A percentile compares a stretch with the other conserved stretches of the same genome.
Evolutionary conservation across 768 basidiomycete genomes (phyloP).

Genomic region (Boletus barrowsii): DNA sequence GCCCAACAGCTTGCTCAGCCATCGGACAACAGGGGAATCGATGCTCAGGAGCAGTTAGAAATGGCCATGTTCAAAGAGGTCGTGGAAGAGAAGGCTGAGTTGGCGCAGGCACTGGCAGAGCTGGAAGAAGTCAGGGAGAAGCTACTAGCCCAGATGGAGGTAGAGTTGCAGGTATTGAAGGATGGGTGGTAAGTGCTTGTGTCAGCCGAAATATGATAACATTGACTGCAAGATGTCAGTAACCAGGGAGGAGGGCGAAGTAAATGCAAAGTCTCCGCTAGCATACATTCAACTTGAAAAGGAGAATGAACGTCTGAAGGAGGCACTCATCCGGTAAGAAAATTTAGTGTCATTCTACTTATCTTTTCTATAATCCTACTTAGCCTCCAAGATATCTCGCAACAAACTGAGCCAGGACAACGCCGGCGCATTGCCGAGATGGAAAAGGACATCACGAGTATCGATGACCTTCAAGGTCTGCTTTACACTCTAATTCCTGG

Average conservation of each 20-base stretch:
- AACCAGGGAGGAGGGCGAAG: conserved; percentile 28
- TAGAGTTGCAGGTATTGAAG: conserved; percentile 79
- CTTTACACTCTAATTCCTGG: background rate
- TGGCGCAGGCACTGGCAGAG: conserved; percentile 72
- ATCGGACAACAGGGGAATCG: conserved; percentile 66
- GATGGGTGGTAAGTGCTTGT: conserved; percentile 41
- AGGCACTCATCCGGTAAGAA: conserved; percentile 79
- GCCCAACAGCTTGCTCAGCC: conserved; percentile 70
- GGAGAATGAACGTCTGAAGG: conserved; percentile 93
- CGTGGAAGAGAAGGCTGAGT: conserved; percentile 88
- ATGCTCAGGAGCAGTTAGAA: conserved; percentile 88
- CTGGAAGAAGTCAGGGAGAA: conserved; percentile 77
- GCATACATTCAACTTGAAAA: conserved; percentile 88
- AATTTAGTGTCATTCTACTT: background rate
- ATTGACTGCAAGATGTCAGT: conserved; percentile 14
- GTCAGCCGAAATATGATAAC: background rate
- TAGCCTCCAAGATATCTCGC: conserved; percentile 84
- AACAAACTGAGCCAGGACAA: conserved; percentile 85
- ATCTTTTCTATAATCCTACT: background rate
- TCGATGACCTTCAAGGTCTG: conserved; percentile 80
- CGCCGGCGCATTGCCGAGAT: conserved; percentile 78
- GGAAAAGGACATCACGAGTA: conserved; percentile 78
- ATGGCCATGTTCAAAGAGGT: conserved; percentile 95
- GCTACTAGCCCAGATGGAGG: conserved; percentile 72
- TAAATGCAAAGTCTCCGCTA: conserved; percentile 52